phyloP scores from a whole-genome alignment of 2,329 filamentous ascomycete genomes.

The Colletotrichum higginsianum region DNA sequence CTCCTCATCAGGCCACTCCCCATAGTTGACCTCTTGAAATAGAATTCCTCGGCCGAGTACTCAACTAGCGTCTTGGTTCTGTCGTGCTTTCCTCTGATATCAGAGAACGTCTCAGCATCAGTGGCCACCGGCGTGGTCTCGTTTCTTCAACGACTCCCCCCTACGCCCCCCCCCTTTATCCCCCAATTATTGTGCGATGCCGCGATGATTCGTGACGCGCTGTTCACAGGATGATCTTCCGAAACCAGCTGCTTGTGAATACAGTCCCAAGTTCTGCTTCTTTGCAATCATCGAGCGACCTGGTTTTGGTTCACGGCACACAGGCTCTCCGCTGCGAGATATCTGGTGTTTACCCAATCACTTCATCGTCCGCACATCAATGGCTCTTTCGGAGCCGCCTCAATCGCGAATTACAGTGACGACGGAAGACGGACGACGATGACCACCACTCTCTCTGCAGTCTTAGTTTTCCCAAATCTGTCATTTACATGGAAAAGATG shows the following conservation, averaged over 20 bases:
- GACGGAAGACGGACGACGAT: neutral
- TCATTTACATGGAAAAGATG: neutral
- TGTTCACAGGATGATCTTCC: no score
- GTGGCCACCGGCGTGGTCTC: neutral
- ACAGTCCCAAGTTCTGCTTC: neutral
- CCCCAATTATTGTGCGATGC: neutral
- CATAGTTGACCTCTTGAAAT: neutral
- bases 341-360: neutral
- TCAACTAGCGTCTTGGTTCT: neutral
- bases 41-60: neutral
- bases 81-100: neutral
- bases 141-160: no score
- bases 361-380: neutral
- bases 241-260: neutral
- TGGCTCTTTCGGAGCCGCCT: neutral
- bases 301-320: neutral
- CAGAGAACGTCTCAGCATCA: neutral
- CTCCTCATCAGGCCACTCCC: neutral
- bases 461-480: no score
- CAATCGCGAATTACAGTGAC: neutral
- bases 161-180: neutral
- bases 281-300: neutral
- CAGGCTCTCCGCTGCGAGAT: neutral
- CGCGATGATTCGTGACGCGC: conserved; percentile 7
- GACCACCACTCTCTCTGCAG: neutral